Evolutionary conservation across 352 stramenopile species (phyloP), one percentile per base, ranked within the genome.

Genomic region (Globisporangium iwayamae): DNA sequence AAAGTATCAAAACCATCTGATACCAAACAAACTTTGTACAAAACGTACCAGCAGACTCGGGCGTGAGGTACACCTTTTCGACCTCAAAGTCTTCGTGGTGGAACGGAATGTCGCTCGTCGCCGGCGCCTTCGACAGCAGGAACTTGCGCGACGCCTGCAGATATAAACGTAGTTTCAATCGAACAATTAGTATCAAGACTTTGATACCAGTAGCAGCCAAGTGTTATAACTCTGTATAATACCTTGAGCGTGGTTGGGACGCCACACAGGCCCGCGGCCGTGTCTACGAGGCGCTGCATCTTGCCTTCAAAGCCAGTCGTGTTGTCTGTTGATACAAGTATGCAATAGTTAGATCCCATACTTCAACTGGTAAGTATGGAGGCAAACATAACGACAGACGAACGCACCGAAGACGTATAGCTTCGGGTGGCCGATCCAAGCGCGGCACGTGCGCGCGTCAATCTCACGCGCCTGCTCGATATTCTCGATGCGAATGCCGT

Each of bases 401-500:
- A 61, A 56, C 68, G 25, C 73, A 92, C 81, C 80, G 65, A 96
- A 93, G 11, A 96, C 75, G 62, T 84, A 92, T 47, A 93, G 80
- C 63, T 94, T 93, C 5, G 86, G 85, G 70, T 95, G 86, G 16
- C 85, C 86, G 63, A 90, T 90, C 87, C 89, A 96, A 8, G 78
- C 83, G 60, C 70, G 74, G 63, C 81, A 91, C 7, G 86, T 91
- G 55, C 80, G 82, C 32, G 71, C 67, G 72, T 99, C 96, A 50
- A 98, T 73, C n/a, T 83, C 82, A 4, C 79, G 77, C n/a, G 96
- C 95, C 67, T 97, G 55, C 28, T 98, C 90, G 28, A 96, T 73
- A 14, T 81, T 94, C 83, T 99, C 96, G n/a, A 90, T 98, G 45
- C 97, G 81, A 30, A 94, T 96, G 50, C 80, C 81, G 75, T 99